These are phyloP conservation scores for Ustilago loliicola DNA, from an alignment of 1,284 basidiomycete species.

Conservation along the genomic window DNA sequence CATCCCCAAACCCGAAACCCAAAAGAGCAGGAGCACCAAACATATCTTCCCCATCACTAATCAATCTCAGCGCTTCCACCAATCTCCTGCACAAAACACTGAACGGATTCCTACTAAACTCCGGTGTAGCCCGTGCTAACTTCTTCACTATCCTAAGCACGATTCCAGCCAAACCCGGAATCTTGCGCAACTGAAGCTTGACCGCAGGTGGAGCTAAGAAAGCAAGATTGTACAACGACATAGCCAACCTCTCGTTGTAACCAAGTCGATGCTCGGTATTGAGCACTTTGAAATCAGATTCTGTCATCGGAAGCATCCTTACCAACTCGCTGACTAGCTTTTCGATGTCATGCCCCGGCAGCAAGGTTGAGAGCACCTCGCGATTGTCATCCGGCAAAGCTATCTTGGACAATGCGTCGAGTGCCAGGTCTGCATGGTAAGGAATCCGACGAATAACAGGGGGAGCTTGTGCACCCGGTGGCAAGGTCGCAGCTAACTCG, in stretches of 20 bases:
- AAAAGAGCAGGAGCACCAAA: constrained; percentile 76
- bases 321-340: constrained; percentile 79
- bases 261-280: constrained; percentile 79
- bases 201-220: constrained; percentile 83
- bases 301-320: constrained; percentile 83
- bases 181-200: constrained; percentile 78
- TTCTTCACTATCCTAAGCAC: constrained; percentile 72
- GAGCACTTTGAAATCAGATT: constrained; percentile 81
- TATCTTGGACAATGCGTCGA: constrained; percentile 85
- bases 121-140: constrained; percentile 73
- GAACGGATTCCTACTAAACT: constrained; percentile 75
- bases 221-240: constrained; percentile 86
- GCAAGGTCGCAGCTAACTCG: constrained; percentile 33
- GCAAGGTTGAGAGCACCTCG: constrained; percentile 77
- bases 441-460: constrained; percentile 70
- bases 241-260: constrained; percentile 82
- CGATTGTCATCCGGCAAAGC: constrained; percentile 85
- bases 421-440: constrained; percentile 79
- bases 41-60: constrained; percentile 83
- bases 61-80: constrained; percentile 84
- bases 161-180: constrained; percentile 71
- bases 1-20: constrained; percentile 52
- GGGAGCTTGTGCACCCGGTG: constrained; percentile 29
- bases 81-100: constrained; percentile 80
- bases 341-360: constrained; percentile 77